Evolutionary conservation across 148 eudicot genomes (phyloP), one percentile per base, ranked within the genome.

Genomic region (Vaccinium macrocarpon): DNA sequence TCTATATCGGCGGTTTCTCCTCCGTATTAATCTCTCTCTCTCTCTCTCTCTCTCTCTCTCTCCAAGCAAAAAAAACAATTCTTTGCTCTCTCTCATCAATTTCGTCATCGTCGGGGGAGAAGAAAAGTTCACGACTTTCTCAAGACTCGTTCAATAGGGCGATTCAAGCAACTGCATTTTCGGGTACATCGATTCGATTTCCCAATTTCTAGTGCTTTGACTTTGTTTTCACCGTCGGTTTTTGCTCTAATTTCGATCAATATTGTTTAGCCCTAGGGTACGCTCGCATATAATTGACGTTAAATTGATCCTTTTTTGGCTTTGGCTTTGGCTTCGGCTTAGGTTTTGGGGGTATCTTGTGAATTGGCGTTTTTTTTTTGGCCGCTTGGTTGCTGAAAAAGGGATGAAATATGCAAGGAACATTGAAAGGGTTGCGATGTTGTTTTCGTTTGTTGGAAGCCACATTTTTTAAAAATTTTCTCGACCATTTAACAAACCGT

Each of bases 81-180:
- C 76, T n/a, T 71, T 55, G 38, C 73, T 6, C 59, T 38, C 64
- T 52, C 35, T 53, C 68, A 13, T 82, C 84, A 73, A 73, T 53
- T 82, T 82, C 52, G 68, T 32, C 48, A 0, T 23, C 70, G 70
- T 64, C 29, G 68, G 70, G 29, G 76, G 15, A 55, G 84, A 78
- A 75, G 52, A 62, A 19, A 23, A 71, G 79, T 70, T 82, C 23
- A 10, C 78, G 52, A 64, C 72, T 71, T 71, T 35, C 19, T 32
- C 49, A 35, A 23, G 68, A 72, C 84, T 19, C 78, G 2, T 82
- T 53, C 68, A 82, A 73, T n/a, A 27, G 2, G 10, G 70, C 84
- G 38, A 73, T 53, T 29, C n/a, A 8, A 25, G 50, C 35, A 32
- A 5, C 11, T 27, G 66, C 68, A 50, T 55, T 82, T 72, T 55